These are phyloP conservation scores for Prunus mongolica DNA, from an alignment of 306 rosid genomes.

Conservation along the genomic window DNA sequence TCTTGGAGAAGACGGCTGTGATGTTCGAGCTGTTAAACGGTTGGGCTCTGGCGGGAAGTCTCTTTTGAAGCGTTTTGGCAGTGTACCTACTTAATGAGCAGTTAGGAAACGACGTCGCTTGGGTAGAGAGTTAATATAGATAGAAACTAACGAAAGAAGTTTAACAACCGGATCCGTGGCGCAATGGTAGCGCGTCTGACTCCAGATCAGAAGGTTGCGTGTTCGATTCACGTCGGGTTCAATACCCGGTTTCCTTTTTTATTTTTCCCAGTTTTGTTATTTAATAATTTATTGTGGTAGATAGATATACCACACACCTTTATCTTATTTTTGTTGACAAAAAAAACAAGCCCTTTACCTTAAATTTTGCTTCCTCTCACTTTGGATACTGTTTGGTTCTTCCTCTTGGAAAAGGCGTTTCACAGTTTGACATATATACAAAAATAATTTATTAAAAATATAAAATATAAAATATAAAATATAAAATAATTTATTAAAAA, in stretches of 20 bases:
- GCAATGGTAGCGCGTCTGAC: slow-evolving; percentile 81
- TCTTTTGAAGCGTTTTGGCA: neutral
- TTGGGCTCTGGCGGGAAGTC: slow-evolving; percentile 61
- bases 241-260: neutral
- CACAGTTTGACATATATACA: no score
- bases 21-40: neutral
- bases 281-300: neutral
- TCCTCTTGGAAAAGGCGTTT: no score
- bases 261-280: neutral
- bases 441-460: no score
- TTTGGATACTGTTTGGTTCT: no score
- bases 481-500: no score
- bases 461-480: no score
- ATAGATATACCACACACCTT: neutral
- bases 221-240: slow-evolving; percentile 75
- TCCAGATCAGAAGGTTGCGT: slow-evolving; percentile 79
- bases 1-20: neutral
- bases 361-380: no score
- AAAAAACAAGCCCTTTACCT: no score
- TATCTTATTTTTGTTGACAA: no score
- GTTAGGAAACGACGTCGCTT: neutral
- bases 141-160: accelerated
- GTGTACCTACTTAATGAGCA: neutral
- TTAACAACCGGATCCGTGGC: slow-evolving; percentile 41
- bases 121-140: accelerated